Evolutionary conservation across 129 eudicot species (phyloP).

Genomic region (Flaveria trinervia): DNA sequence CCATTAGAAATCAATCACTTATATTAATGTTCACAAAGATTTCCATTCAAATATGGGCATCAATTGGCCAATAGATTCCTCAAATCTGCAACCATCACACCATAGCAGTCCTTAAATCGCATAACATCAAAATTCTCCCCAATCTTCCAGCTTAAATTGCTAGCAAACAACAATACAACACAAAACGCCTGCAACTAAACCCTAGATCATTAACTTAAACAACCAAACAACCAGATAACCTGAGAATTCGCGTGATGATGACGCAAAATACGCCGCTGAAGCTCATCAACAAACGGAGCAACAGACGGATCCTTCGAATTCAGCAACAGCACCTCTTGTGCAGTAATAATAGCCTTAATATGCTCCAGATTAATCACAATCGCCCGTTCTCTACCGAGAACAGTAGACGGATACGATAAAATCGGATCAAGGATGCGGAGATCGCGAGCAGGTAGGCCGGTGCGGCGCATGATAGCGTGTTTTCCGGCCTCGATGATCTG

Average conservation of each 20-base stretch:
- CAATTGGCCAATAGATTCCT: too few relatives aligned
- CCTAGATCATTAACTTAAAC: neutral
- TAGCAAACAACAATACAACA: neutral
- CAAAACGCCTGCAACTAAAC: neutral
- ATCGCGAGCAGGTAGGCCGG: conserved; percentile 89
- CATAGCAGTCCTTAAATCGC: neutral
- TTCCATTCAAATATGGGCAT: too few relatives aligned
- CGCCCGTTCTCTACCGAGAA: neutral
- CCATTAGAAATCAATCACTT: too few relatives aligned
- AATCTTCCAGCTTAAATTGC: neutral
- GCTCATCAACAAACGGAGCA: conserved; percentile 67
- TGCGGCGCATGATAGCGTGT: conserved; percentile 78
- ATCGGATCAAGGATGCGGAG: conserved; percentile 82
- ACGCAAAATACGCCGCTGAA: conserved; percentile 57
- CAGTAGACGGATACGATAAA: conserved; percentile 53
- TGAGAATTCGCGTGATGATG: conserved; percentile 52
- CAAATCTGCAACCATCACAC: too few relatives aligned
- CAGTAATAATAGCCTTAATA: conserved; percentile 13
- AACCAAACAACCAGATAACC: neutral
- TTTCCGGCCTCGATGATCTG: conserved; percentile 54
- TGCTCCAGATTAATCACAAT: conserved; percentile 8
- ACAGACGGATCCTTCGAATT: conserved; percentile 36
- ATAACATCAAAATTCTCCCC: too few relatives aligned
- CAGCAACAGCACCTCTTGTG: conserved; percentile 31
- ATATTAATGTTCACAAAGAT: too few relatives aligned